These are phyloP conservation scores for Reticulascus tulasneorum DNA, from an alignment of 2,329 filamentous ascomycete species.

Conservation along the genomic window DNA sequence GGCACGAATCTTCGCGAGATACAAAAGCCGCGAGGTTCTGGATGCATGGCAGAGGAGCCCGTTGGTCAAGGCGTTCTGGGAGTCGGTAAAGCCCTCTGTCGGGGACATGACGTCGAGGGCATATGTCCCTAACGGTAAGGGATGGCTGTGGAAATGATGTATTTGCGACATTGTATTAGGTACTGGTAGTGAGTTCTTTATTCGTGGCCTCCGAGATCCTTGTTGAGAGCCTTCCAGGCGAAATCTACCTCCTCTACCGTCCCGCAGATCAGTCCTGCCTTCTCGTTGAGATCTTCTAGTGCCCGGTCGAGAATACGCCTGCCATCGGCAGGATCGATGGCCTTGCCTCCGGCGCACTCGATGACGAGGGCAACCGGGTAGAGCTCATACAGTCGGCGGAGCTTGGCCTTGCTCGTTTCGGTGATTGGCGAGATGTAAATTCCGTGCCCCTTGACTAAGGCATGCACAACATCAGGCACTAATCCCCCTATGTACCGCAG, in stretches of 20 bases:
- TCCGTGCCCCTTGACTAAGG: slow-evolving; percentile 57
- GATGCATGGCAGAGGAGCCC: slow-evolving; percentile 13
- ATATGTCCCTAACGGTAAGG: slow-evolving; percentile 19
- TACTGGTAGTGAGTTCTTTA: too few relatives aligned
- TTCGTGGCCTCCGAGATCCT: too few relatives aligned
- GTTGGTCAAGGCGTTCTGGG: slow-evolving; percentile 17
- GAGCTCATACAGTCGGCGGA: slow-evolving; percentile 56
- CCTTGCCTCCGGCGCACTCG: slow-evolving; percentile 55
- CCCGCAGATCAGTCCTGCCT: slow-evolving; percentile 47
- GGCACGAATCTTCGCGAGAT: slow-evolving; percentile 18
- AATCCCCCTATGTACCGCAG: slow-evolving; percentile 58
- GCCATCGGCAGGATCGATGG: slow-evolving; percentile 45
- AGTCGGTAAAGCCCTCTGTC: slow-evolving; percentile 14
- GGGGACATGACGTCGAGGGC: slow-evolving; percentile 15
- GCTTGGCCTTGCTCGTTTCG: slow-evolving; percentile 46
- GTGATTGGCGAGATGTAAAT: slow-evolving; percentile 58
- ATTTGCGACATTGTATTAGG: background rate
- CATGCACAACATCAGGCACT: slow-evolving; percentile 58
- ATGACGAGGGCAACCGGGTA: slow-evolving; percentile 56
- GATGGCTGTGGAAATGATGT: slow-evolving; percentile 21
- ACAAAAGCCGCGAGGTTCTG: slow-evolving; percentile 17
- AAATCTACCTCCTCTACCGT: slow-evolving; percentile 43
- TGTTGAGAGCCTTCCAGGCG: slow-evolving; percentile 22
- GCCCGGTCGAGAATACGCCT: slow-evolving; percentile 33
- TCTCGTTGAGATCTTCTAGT: slow-evolving; percentile 42